Evolutionary conservation across 1,284 basidiomycete species (phyloP), one percentile per base, ranked within the genome.

Genomic region (Ustilago lituana): DNA sequence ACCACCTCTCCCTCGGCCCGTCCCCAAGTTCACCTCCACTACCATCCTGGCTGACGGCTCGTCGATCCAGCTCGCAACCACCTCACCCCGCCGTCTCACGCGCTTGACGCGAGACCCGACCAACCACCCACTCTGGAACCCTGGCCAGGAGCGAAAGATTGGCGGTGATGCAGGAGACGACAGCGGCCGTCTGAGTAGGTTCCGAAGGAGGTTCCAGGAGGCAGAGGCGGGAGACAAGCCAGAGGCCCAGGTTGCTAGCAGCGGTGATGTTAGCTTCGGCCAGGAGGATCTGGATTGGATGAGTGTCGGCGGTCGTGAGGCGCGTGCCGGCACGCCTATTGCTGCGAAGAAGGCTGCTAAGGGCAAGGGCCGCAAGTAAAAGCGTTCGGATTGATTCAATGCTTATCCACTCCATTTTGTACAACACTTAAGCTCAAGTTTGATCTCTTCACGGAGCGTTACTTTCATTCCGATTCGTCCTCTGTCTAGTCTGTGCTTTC

Each of bases 91-190:
- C 10, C 56, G 66, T 27, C 32, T 76, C 9, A 58, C 51, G 7
- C 62, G 72, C 3, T 61, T 80, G 44, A 78, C 80, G 27, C 56
- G 79, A 17, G 80, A 81, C 49, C 62, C 68, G 12, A 79, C 77
- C 29, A 81, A 80, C 64, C 78, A 80, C 57, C 78, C 79, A 23
- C 68, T 81, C 44, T 80, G 80, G 79, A 80, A 80, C 65, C 79
- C 77, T 2, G 50, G 58, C 27, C 72, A 67, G 48, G 66, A 73
- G 33, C 47, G 70, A 15, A 63, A 67, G 49, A 45, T 66, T 4
- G 77, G 76, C 17, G 76, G 58, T 6, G 77, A 74, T 35, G 72
- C 64, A 8, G 72, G 63, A 11, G 79, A 79, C 47, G 78, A 81
- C 65, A 73, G 70, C 48, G 80, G 80, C 12, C 69, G 80, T 23